Conservation (phyloP, 2,329 filamentous ascomycete species). For the Penicillium sp. region DNA sequence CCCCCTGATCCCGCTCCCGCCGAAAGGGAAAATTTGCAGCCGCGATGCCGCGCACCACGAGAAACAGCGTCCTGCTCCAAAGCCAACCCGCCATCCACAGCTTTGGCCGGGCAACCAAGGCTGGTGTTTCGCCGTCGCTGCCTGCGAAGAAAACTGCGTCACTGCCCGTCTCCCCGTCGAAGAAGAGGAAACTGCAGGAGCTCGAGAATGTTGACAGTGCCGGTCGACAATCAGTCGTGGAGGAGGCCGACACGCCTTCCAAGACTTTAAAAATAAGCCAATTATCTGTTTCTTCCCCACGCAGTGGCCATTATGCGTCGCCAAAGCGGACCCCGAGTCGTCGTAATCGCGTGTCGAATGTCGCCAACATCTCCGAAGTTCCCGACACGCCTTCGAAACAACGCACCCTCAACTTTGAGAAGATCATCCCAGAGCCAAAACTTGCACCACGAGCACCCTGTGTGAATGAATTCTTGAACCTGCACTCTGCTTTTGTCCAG, state of each 20-base stretch:
- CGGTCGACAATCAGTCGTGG: conserved; percentile 15
- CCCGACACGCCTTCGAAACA: conserved; percentile 33
- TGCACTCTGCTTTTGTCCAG: conserved; percentile 69
- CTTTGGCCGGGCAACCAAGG: conserved; percentile 50
- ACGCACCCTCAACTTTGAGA: conserved; percentile 23
- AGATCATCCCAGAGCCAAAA: conserved; percentile 15
- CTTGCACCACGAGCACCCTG: conserved; percentile 34
- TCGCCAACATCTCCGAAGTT: conserved; percentile 14
- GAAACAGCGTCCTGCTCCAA: conserved; percentile 34
- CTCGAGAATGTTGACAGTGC: conserved; percentile 36
- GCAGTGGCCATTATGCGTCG: conserved; percentile 32
- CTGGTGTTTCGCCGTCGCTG: conserved; percentile 33
- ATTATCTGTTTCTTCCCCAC: conserved; percentile 37
- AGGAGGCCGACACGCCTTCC: conserved; percentile 33
- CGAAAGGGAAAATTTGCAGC: conserved; percentile 22
- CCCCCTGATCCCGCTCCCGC: conserved; percentile 7
- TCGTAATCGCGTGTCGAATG: conserved; percentile 54
- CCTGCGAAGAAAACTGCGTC: conserved; percentile 36
- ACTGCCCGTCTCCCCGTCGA: conserved; percentile 39
- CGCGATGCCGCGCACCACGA: conserved; percentile 37
- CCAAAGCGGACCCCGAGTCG: conserved; percentile 31
- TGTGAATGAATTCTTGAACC: conserved; percentile 58
- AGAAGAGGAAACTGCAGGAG: conserved; percentile 44
- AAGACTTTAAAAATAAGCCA: conserved; percentile 38
- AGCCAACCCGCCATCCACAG: conserved; percentile 46